Evolutionary conservation across 352 stramenopile genomes (phyloP), one percentile per base, ranked within the genome.

Genomic region (Achlya hypogyna): DNA sequence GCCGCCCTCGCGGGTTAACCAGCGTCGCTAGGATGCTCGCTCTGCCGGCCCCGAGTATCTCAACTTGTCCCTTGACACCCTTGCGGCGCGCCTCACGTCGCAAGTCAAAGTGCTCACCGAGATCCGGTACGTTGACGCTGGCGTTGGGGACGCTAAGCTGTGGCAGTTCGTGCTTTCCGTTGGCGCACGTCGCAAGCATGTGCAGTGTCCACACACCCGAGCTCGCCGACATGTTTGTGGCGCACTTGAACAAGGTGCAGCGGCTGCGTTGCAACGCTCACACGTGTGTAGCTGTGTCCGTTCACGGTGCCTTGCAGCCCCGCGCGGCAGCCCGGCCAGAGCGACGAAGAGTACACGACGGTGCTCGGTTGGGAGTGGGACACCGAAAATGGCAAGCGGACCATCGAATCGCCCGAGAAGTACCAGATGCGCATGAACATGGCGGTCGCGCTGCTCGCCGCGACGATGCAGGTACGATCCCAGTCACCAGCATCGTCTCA

Each of bases 141-240:
- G 18, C 2, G 12, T 27, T 28, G 45, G 20, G 10, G 9, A 29
- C 1, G n/a, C 45, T 53, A 31, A 10, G 25, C 14, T 16, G 45
- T 10, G 4, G n/a, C 16, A 64, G 54, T 4, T 64, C 54, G 25
- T 64, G 54, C 35, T 64, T 64, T 51, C 54, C 54, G 9, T 1
- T 64, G 4, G 54, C 54, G 12, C 45, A 64, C 27, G 54, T 64
- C 35, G 23, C 47, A 1, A 27, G 16, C 25, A 64, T 64, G 54
- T 64, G 54, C 22, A 51, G 54, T 27, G 54, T 51, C 1, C 54
- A 64, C 40, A 64, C 54, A 16, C 54, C 54, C 5, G 54, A 64
- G 34, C 18, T 64, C 10, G 31, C 40, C n/a, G 54, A 64, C 31
- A 38, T 64, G 14, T 64, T 64, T 47, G n/a, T 64, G 6, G 54